phyloP scores from a whole-genome alignment of 305 asterid species.

The Fraxinus angustifolia region DNA sequence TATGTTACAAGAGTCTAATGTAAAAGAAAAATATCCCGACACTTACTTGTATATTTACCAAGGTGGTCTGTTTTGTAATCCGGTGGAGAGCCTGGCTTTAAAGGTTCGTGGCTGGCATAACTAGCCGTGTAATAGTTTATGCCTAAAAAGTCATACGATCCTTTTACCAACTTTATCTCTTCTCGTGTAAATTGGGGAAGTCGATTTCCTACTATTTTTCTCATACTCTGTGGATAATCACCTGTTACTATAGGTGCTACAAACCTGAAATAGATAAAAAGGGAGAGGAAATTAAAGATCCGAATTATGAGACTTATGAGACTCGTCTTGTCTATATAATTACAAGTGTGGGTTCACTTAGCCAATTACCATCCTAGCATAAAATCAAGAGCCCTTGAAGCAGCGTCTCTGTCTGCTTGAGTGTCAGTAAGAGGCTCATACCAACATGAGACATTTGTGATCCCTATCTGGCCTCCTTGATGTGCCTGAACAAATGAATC shows the following conservation, averaged over 20 bases:
- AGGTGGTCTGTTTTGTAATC: constrained; percentile 32
- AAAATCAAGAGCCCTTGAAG: constrained; percentile 36
- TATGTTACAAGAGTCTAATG: not conserved
- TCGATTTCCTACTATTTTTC: constrained; percentile 24
- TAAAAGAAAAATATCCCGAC: not conserved
- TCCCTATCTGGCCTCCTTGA: constrained; percentile 39
- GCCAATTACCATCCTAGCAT: constrained; percentile 34
- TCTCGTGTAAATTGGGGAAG: constrained; percentile 32
- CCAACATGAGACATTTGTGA: constrained; percentile 28
- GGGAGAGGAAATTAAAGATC: not conserved
- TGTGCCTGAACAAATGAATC: constrained; percentile 23
- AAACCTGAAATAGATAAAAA: constrained; percentile 30
- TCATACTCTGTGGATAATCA: constrained; percentile 38
- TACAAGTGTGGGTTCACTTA: not conserved
- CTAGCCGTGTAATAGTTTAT: constrained; percentile 47
- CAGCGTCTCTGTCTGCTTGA: constrained; percentile 24
- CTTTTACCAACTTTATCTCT: constrained; percentile 35
- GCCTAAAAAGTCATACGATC: constrained; percentile 44
- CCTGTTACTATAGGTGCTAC: constrained; percentile 42
- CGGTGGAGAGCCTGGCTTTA: constrained; percentile 23
- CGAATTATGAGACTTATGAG: not conserved
- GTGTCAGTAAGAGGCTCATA: constrained; percentile 27
- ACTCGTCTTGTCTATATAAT: not conserved
- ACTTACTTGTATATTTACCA: constrained; percentile 29
- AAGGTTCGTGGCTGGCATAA: constrained; percentile 35